Base-by-base conservation (phyloP, 2,329 filamentous ascomycete genomes). In the Pseudogymnoascus sp. region DNA sequence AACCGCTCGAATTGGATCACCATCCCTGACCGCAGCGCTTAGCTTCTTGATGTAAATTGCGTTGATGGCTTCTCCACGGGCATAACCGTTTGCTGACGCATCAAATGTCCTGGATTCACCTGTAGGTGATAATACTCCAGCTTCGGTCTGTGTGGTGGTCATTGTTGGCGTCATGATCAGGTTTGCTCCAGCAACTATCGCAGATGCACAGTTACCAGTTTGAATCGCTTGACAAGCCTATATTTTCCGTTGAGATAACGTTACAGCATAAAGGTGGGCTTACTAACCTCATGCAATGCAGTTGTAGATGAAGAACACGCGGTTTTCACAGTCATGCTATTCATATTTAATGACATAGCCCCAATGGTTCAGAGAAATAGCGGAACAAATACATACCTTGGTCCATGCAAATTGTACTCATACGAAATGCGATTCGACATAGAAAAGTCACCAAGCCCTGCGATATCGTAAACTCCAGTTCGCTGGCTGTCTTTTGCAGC, bases 201-300 rank as follows among this genome's bases (percentile, higher is more conserved):
- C 68, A 80, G 71, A 66, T 84, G 79, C 4, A 84, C 71, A 0
- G 79, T 77, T 2, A 82, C 77, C 14, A 84, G 73, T 39, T 7
- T 39, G 38, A 39, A 39, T 39, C 4, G 38, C 38, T 39, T 39
- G 38, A 20, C 38, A 39, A 12, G 38, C 38, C 38, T 39, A 39
- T 18, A 20, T 39, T 39, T 11, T 39, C 9, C 12, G 38, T 20
- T 39, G 9, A 8, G 7, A 15, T 39, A 25, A 25, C 22, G 22
- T 25, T 25, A 39, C 38, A 39, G 8, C 38, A 39, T 20, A 11
- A 14, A 39, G 18, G 38, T 39, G 18, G 7, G 14, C 11, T 39
- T 20, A 4, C 15, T 39, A 12, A 39, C 38, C 38, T 39, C 38
- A 39, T 39, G 38, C 18, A 39, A 20, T 20, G 38, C 38, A 39